Conservation (phyloP, 495 filamentous ascomycete species). For the Aspergillus asperescens region DNA sequence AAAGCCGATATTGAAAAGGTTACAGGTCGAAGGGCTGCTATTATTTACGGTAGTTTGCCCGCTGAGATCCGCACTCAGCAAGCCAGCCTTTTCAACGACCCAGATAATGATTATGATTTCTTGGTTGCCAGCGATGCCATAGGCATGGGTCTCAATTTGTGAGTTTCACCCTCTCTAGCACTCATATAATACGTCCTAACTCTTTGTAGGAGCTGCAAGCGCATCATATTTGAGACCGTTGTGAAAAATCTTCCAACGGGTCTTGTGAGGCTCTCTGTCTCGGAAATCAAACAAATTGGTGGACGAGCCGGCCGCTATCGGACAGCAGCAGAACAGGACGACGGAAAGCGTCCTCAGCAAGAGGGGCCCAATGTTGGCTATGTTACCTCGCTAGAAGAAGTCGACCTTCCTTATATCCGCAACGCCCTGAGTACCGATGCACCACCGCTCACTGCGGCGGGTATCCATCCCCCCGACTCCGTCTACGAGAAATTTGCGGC, state of each 20-base stretch:
- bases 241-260: slow-evolving; percentile 57
- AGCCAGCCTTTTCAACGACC: slow-evolving; percentile 88
- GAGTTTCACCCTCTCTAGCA: slow-evolving; percentile 22
- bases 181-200: slow-evolving; percentile 1
- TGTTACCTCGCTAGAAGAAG: slow-evolving; percentile 73
- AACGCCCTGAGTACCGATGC: slow-evolving; percentile 57
- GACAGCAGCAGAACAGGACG: slow-evolving; percentile 50
- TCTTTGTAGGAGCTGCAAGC: slow-evolving; percentile 65
- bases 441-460: slow-evolving; percentile 65
- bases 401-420: slow-evolving; percentile 60
- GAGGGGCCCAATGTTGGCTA: slow-evolving; percentile 50
- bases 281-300: slow-evolving; percentile 89
- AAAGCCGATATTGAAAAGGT: slow-evolving; percentile 68
- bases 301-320: slow-evolving; percentile 89
- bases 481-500: slow-evolving; percentile 66
- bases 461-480: slow-evolving; percentile 60
- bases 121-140: slow-evolving; percentile 94
- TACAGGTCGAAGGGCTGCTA: slow-evolving; percentile 76
- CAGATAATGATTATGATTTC: slow-evolving; percentile 88
- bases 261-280: slow-evolving; percentile 52
- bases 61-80: slow-evolving; percentile 90
- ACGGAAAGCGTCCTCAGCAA: slow-evolving; percentile 13
- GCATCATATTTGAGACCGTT: slow-evolving; percentile 78
- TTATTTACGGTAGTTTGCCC: slow-evolving; percentile 88
- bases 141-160: slow-evolving; percentile 95